Evolutionary conservation across 2,329 filamentous ascomycete genomes (phyloP), one percentile per base, ranked within the genome.

Genomic region (Cercospora sp.): DNA sequence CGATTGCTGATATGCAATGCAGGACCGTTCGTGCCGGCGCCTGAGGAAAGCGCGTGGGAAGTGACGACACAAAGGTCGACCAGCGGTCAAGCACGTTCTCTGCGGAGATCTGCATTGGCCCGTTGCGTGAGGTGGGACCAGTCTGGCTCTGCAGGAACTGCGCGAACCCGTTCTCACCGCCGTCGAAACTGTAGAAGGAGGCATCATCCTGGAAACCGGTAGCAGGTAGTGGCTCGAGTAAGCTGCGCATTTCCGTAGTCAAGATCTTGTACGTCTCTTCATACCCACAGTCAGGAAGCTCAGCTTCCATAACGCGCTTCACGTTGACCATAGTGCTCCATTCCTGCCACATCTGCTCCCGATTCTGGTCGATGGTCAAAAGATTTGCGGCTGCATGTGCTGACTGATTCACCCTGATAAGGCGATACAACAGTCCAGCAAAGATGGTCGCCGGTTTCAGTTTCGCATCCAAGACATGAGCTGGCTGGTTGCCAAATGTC

Each of bases 381-480:
- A 97, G 93, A 70, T 95, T 96, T 23, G 94, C 94, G 1, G 94
- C 93, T 1, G 95, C 94, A 77, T 98, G 94, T 2, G 95, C 95
- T 20, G 94, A 93, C 67, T 95, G 87, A 76, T 99, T 99, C 68
- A 97, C 95, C 67, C 94, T 88, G 39, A 98, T 85, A 75, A 95
- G 90, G 60, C 95, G 91, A 76, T 94, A 91, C 18, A 99, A 82
- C 1, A 99, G 85, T 58, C 90, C 91, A 39, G 92, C 91, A 77
- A 99, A 99, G 2, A 97, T 87, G 2, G 93, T 90, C 1, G 94
- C 95, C 0, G 95, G 94, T 2, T 91, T 89, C 66, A 97, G 86
- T 79, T 96, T 96, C 55, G 95, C 94, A 63, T 91, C 84, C 6
- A 96, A 85, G 3, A 98, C 92, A 79, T 98, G 94, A 7, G 86